These are phyloP conservation scores for Kodamaea derodonti DNA, from an alignment of 1,139 yeast species.

Conservation along the genomic window DNA sequence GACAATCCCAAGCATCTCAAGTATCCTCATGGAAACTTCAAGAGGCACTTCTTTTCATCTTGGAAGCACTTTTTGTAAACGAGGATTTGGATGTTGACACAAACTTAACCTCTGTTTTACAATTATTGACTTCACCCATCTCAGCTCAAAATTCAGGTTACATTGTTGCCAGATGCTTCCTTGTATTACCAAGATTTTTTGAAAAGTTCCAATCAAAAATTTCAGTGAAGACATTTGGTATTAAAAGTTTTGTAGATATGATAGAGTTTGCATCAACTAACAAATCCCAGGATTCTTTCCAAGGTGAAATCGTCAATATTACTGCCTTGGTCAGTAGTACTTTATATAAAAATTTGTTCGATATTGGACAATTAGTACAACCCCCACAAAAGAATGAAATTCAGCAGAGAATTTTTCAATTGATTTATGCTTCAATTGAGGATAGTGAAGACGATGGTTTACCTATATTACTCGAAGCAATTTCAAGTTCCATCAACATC, in stretches of 20 bases:
- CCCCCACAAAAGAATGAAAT: constrained; percentile 12
- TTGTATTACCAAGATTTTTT: constrained; percentile 53
- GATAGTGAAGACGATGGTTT: constrained; percentile 82
- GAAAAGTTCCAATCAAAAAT: constrained; percentile 43
- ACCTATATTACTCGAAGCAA: constrained; percentile 68
- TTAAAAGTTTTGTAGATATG: constrained; percentile 35
- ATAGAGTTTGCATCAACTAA: constrained; percentile 20
- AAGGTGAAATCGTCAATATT: constrained; percentile 33
- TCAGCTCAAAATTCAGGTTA: constrained; percentile 20
- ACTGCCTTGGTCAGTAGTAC: constrained; percentile 53
- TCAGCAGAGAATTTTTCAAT: constrained; percentile 28
- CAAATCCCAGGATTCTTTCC: constrained; percentile 11
- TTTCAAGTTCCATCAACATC: constrained; percentile 52
- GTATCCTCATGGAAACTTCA: constrained; percentile 15
- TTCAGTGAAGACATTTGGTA: constrained; percentile 34
- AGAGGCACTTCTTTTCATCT: constrained; percentile 39
- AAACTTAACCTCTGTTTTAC: constrained; percentile 20
- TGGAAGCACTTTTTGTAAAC: constrained; percentile 43
- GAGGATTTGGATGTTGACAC: constrained; percentile 32
- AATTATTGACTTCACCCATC: constrained; percentile 18
- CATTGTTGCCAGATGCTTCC: constrained; percentile 42
- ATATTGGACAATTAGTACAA: constrained; percentile 22
- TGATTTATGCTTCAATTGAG: constrained; percentile 41
- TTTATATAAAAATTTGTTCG: constrained; percentile 48
- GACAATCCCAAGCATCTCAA: constrained; percentile 9